Percentiles rank a stretch among this genome's conserved stretches.
phyloP scores from a whole-genome alignment of 2,329 filamentous ascomycete species.

The Nothomitra cinnamomea region DNA sequence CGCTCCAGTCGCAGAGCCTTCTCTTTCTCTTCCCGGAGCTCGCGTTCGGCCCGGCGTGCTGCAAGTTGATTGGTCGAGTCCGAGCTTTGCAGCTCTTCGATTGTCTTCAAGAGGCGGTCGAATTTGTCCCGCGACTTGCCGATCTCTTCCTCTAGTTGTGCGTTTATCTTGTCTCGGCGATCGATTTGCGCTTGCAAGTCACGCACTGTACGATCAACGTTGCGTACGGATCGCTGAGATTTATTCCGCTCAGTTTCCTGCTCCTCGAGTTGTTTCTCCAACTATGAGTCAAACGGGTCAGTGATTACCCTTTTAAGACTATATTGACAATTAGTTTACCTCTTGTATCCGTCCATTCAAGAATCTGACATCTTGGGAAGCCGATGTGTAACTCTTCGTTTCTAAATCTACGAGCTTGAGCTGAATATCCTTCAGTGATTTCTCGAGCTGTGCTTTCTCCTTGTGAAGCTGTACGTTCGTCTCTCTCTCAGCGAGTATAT shows the following conservation, averaged over 20 bases:
- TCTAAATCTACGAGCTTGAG: constrained; percentile 82
- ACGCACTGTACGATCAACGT: constrained; percentile 84
- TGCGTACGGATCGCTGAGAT: constrained; percentile 74
- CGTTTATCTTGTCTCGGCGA: constrained; percentile 75
- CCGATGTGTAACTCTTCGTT: constrained; percentile 90
- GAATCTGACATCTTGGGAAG: constrained; percentile 89
- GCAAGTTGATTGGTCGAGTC: constrained; percentile 70
- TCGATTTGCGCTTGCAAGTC: constrained; percentile 87
- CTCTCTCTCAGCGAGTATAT: constrained; percentile 75
- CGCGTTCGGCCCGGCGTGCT: constrained; percentile 72
- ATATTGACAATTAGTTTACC: constrained; percentile 35
- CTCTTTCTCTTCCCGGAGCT: constrained; percentile 77
- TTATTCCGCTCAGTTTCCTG: constrained; percentile 65
- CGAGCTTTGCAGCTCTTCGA: constrained; percentile 82
- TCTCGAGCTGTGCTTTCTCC: constrained; percentile 79
- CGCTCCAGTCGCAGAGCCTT: constrained; percentile 67
- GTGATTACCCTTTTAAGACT: constrained; percentile 7
- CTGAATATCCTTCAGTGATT: constrained; percentile 78
- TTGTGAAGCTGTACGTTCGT: constrained; percentile 66
- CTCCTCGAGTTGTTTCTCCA: constrained; percentile 72
- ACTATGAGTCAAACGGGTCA: constrained; percentile 33
- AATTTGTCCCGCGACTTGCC: constrained; percentile 76
- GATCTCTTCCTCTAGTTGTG: constrained; percentile 68
- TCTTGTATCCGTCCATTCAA: constrained; percentile 88
- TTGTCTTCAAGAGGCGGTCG: constrained; percentile 72